Base-by-base conservation (phyloP, 768 basidiomycete genomes). In the Leccinum longicurvipes region DNA sequence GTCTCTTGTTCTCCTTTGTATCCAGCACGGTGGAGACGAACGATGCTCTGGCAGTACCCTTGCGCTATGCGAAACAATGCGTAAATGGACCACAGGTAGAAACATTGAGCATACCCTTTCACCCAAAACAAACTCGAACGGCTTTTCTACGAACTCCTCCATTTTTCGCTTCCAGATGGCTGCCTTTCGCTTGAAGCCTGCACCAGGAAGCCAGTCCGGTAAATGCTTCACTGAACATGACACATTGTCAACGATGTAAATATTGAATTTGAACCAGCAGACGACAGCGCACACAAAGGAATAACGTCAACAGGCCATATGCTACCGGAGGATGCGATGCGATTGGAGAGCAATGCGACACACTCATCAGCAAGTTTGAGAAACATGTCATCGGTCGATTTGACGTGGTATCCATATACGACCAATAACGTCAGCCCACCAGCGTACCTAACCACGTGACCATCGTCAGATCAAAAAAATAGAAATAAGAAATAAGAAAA, bases 131-230 rank as follows among this genome's bases (percentile, higher is more conserved):
- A 74, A 82, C 39, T 81, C 78, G 54, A 80, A 89, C 7, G 88
- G 86, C 54, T 73, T 72, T 28, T 89, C 81, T 19, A 84, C 82
- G 49, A 84, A 86, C 58, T 83, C 81, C 47, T 82, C 78, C 69
- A 88, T 80, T 71, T 78, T 79, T 28, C 75, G 76, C 67, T 81
- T 87, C 88, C 88, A 89, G 9, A 57, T 64, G 8, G 55, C 70
- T 1, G 87, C 86, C 55, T 84, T 85, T 19, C 72, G 70, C 66
- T 82, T 81, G 73, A 90, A 92, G 2, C 78, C 79, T 5, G 82
- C 78, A 11, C 87, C 87, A 21, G 89, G 89, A 47, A 82, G 72
- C 84, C 86, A 89, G 44, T 66, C 63, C 0, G 89, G 89, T 25
- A 89, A 64, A 60, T 81, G 66, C 63, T 77, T 78, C 61, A 90